A percentile compares a stretch with the other conserved stretches of the same genome.
Evolutionary conservation across 768 basidiomycete genomes (phyloP).

Genomic region (Mycena vulgaris): DNA sequence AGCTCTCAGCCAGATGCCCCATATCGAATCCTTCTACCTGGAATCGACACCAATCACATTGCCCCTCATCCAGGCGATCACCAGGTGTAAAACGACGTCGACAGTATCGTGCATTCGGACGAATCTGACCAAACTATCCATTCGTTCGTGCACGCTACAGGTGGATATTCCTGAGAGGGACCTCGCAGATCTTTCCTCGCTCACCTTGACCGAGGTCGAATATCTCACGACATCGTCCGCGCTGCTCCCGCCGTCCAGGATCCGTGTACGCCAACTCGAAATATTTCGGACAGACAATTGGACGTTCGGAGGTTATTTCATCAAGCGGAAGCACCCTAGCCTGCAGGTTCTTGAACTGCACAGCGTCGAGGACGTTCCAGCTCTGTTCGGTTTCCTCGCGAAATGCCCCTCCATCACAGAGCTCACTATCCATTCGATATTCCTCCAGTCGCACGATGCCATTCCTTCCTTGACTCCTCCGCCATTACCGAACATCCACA

Average conservation of each 20-base stretch:
- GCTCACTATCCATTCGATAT: conserved; percentile 23
- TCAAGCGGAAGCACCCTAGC: conserved; percentile 25
- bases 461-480: conserved; percentile 1
- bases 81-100: conserved; percentile 5
- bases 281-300: conserved; percentile 32
- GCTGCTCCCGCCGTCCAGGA: conserved; percentile 11
- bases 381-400: conserved; percentile 21
- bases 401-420: conserved; percentile 32
- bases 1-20: conserved; percentile 20
- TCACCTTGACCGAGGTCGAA: conserved; percentile 20
- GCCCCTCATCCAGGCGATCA: conserved; percentile 18
- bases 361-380: conserved; percentile 17
- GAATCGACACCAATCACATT: conserved; percentile 19
- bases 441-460: not conserved
- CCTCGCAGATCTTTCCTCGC: not conserved
- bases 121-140: conserved; percentile 15
- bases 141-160: conserved; percentile 27
- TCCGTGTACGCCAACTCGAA: conserved; percentile 21
- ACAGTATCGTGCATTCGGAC: conserved; percentile 20
- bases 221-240: not conserved
- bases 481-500: conserved; percentile 5
- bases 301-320: conserved; percentile 20
- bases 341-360: conserved; percentile 34
- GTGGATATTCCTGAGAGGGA: not conserved
- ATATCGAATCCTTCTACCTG: conserved; percentile 20